phyloP scores from a whole-genome alignment of 2,329 filamentous ascomycete genomes.

The Fusarium chlamydosporum region DNA sequence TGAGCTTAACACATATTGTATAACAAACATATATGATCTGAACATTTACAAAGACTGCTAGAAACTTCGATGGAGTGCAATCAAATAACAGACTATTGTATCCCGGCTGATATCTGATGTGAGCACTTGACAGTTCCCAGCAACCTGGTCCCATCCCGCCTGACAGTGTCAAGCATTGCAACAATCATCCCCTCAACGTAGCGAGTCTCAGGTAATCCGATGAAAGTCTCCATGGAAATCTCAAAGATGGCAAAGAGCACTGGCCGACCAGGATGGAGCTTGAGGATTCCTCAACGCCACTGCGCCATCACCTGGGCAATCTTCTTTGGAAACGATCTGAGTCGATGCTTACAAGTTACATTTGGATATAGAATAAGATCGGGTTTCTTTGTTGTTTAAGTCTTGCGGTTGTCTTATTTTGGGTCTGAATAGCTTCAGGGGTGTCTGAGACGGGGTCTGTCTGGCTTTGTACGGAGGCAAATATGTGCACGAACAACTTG shows the following conservation, averaged over 20 bases:
- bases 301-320: constrained; percentile 15
- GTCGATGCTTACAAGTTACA: not conserved
- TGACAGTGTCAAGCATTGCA: constrained; percentile 27
- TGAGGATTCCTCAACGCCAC: constrained; percentile 1
- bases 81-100: not conserved
- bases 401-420: not conserved
- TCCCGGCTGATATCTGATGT: not conserved
- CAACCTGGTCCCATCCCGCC: not conserved
- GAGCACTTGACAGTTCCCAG: not conserved
- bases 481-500: not conserved
- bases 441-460: not conserved
- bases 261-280: not conserved
- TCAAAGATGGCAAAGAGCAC: not conserved
- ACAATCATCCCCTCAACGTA: not conserved
- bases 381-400: constrained; percentile 8
- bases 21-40: not conserved
- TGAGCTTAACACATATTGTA: not conserved
- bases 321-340: constrained; percentile 5
- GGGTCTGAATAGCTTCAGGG: constrained; percentile 27
- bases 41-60: fast-evolving
- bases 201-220: not conserved
- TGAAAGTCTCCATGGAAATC: not conserved
- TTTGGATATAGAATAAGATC: fast-evolving
- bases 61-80: fast-evolving
- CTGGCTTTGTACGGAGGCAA: not conserved